Conservation (phyloP, 2,329 filamentous ascomycete species). For the Epichloe coenophiala region DNA sequence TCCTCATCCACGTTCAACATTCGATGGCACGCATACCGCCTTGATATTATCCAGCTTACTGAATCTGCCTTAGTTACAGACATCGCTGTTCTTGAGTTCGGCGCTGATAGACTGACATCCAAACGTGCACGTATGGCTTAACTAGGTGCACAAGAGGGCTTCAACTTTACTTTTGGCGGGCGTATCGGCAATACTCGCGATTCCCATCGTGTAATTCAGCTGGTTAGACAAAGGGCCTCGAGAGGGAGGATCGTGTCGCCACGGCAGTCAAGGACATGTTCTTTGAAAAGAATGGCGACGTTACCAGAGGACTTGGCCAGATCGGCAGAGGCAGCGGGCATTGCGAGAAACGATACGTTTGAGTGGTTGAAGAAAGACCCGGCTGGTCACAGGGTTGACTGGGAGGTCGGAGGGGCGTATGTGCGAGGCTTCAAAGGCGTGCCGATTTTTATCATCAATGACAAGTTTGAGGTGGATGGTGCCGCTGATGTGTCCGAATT, state of each 20-base stretch:
- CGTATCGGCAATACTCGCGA: slow-evolving; percentile 66
- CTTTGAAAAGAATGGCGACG: slow-evolving; percentile 51
- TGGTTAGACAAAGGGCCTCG: slow-evolving; percentile 37
- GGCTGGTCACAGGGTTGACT: slow-evolving; percentile 44
- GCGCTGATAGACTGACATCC: slow-evolving; percentile 41
- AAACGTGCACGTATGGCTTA: slow-evolving; percentile 43
- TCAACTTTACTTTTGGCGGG: slow-evolving; percentile 59
- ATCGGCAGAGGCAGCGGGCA: slow-evolving; percentile 39
- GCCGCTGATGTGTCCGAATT: slow-evolving; percentile 60
- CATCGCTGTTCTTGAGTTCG: slow-evolving; percentile 52
- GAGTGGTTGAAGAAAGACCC: slow-evolving; percentile 38
- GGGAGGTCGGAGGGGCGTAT: slow-evolving; percentile 38
- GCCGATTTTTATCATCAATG: slow-evolving; percentile 63
- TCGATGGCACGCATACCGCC: slow-evolving; percentile 68
- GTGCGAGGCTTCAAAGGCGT: slow-evolving; percentile 48
- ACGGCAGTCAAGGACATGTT: slow-evolving; percentile 51
- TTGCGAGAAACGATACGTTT: slow-evolving; percentile 37
- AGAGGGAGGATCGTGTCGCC: slow-evolving; percentile 45
- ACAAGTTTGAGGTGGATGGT: slow-evolving; percentile 49
- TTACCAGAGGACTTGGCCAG: slow-evolving; percentile 42
- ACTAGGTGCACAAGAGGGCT: slow-evolving; percentile 51
- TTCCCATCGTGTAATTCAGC: slow-evolving; percentile 62
- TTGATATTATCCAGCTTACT: slow-evolving; percentile 40
- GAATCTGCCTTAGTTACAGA: slow-evolving; percentile 29
- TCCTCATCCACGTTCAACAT: slow-evolving; percentile 55